Evolutionary conservation across 495 filamentous ascomycete species (phyloP).

Genomic region (Xylaria bambusicola): DNA sequence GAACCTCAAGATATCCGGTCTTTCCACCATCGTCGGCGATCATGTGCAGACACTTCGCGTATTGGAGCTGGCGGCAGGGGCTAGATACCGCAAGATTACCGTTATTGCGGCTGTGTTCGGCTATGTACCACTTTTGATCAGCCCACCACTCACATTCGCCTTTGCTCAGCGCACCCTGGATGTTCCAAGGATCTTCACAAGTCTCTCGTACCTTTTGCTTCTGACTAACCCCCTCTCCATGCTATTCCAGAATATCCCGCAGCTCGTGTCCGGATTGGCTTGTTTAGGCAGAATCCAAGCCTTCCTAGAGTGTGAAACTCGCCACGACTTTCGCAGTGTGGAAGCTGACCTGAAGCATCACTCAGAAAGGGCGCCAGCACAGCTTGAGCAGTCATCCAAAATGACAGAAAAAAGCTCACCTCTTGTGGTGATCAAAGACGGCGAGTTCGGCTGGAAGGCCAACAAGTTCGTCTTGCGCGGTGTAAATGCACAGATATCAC

Average conservation of each 20-base stretch:
- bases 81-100: no score
- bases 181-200: slow-evolving; percentile 57
- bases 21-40: slow-evolving; percentile 33
- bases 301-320: slow-evolving; percentile 51
- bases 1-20: slow-evolving; percentile 48
- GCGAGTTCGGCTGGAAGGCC: slow-evolving; percentile 48
- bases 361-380: slow-evolving; percentile 13
- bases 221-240: slow-evolving; percentile 56
- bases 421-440: slow-evolving; percentile 29
- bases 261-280: slow-evolving; percentile 54
- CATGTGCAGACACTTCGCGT: slow-evolving; percentile 43
- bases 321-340: slow-evolving; percentile 22
- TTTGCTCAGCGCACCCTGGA: slow-evolving; percentile 19
- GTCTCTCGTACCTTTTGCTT: slow-evolving; percentile 62
- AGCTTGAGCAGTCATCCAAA: slow-evolving; percentile 22
- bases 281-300: slow-evolving; percentile 62
- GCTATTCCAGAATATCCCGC: slow-evolving; percentile 59
- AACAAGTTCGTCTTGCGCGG: slow-evolving; percentile 37
- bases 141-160: slow-evolving; percentile 4
- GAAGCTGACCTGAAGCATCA: slow-evolving; percentile 1
- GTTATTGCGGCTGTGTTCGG: slow-evolving; percentile 31
- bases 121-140: slow-evolving; percentile 43
- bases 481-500: slow-evolving; percentile 39
- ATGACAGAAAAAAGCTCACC: neutral
- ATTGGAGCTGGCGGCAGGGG: slow-evolving; percentile 39